A percentile compares a stretch with the other conserved stretches of the same genome.
These are phyloP conservation scores for Crithidia mellificae DNA, from an alignment of 208 protist species.

Conservation along the genomic window DNA sequence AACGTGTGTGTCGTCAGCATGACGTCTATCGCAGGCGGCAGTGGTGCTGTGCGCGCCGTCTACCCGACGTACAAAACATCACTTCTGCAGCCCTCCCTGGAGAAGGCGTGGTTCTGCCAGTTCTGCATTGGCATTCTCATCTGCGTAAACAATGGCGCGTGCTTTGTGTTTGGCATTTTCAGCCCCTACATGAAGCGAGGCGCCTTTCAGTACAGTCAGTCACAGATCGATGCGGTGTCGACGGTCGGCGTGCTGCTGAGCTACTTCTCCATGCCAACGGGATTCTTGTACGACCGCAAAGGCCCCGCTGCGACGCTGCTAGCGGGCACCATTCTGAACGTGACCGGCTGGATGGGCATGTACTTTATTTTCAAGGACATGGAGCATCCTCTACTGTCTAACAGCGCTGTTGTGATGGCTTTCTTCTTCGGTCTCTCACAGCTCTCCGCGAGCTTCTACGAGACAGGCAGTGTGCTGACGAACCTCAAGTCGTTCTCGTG, in stretches of 20 bases:
- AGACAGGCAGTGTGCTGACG: constrained; percentile 74
- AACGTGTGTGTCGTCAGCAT: background rate
- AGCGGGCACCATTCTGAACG: constrained; percentile 60
- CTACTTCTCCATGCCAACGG: constrained; percentile 84
- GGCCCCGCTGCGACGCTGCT: constrained; percentile 59
- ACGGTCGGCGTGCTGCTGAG: constrained; percentile 78
- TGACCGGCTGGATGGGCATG: constrained; percentile 74
- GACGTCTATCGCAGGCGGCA: background rate
- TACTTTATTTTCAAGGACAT: constrained; percentile 65
- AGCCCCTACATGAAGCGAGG: constrained; percentile 64
- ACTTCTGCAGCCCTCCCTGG: constrained; percentile 26
- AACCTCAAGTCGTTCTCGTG: constrained; percentile 76
- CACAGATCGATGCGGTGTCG: constrained; percentile 61
- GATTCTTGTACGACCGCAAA: constrained; percentile 70
- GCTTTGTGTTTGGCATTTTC: constrained; percentile 82
- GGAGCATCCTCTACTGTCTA: constrained; percentile 42
- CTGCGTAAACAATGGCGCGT: constrained; percentile 79
- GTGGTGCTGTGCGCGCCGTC: background rate
- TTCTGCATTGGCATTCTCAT: constrained; percentile 82
- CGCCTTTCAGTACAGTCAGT: constrained; percentile 60
- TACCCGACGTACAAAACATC: constrained; percentile 12
- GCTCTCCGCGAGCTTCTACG: constrained; percentile 84
- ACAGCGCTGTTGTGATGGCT: constrained; percentile 49
- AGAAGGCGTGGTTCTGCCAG: constrained; percentile 76
- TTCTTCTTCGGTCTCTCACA: constrained; percentile 78